These are phyloP conservation scores for Wickerhamomyces sp. DNA, from an alignment of 1,139 yeast species.

Conservation along the genomic window DNA sequence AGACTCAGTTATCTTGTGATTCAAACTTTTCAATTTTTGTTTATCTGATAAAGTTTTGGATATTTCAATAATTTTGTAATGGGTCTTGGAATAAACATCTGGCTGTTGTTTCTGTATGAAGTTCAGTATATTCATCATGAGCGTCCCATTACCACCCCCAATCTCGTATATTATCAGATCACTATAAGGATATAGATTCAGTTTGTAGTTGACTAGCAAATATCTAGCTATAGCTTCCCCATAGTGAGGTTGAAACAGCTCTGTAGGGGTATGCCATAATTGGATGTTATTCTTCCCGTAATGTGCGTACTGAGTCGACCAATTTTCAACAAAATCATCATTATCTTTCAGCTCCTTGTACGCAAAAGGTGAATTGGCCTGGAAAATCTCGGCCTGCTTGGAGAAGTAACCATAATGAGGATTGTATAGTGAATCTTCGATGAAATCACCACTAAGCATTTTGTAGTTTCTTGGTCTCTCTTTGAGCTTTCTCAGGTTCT, in stretches of 20 bases:
- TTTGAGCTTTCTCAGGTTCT: conserved; percentile 38
- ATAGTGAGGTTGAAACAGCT: conserved; percentile 74
- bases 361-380: conserved; percentile 53
- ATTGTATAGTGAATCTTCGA: conserved; percentile 80
- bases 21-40: conserved; percentile 36
- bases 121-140: conserved; percentile 74
- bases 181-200: conserved; percentile 58
- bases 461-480: conserved; percentile 58
- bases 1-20: conserved; percentile 16
- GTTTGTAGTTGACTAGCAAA: conserved; percentile 61
- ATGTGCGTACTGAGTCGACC: conserved; percentile 56
- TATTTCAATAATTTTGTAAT: conserved; percentile 74
- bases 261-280: conserved; percentile 90
- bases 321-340: conserved; percentile 64
- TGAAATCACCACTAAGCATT: conserved; percentile 73
- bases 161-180: conserved; percentile 76
- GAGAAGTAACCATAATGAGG: conserved; percentile 81
- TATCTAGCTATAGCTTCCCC: conserved; percentile 83
- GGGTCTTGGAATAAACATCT: conserved; percentile 62
- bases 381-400: conserved; percentile 74
- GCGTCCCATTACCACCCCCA: conserved; percentile 90
- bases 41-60: conserved; percentile 62
- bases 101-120: conserved; percentile 62
- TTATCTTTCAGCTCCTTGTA: conserved; percentile 55
- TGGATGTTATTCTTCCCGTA: conserved; percentile 36